Conservation (phyloP, 495 filamentous ascomycete species). For the Halenospora varia region DNA sequence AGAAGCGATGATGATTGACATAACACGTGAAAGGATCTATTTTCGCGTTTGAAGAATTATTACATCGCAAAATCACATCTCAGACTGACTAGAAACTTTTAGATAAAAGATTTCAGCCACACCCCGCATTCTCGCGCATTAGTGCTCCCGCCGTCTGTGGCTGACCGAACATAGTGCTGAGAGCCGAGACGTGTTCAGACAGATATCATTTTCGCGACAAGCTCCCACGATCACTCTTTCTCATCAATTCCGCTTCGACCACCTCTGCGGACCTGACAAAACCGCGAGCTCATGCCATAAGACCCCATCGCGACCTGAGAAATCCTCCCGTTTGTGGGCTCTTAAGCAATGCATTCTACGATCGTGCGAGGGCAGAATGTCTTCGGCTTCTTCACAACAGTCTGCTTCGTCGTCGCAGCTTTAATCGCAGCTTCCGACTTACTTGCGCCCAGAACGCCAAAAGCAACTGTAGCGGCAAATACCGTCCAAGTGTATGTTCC, state of each 20-base stretch:
- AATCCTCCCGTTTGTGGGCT: background rate
- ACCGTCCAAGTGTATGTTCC: slow-evolving; percentile 74
- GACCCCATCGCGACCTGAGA: background rate
- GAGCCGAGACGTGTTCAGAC: slow-evolving; percentile 2
- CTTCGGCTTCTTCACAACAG: slow-evolving; percentile 97
- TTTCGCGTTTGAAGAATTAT: background rate
- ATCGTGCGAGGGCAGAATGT: slow-evolving; percentile 82
- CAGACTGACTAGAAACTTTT: background rate
- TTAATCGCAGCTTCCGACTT: slow-evolving; percentile 77
- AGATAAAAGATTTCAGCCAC: slow-evolving; percentile 1
- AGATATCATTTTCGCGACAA: background rate
- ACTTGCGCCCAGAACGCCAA: slow-evolving; percentile 63
- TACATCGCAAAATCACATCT: background rate
- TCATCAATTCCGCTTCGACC: background rate
- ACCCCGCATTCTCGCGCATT: background rate
- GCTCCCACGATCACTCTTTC: background rate
- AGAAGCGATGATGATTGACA: no score
- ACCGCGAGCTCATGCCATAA: slow-evolving; percentile 1
- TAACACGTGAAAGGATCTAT: background rate
- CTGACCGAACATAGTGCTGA: background rate
- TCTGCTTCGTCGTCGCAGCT: slow-evolving; percentile 74
- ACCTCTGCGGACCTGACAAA: background rate
- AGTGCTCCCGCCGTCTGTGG: background rate
- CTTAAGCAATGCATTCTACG: slow-evolving; percentile 71
- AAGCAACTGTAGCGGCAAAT: slow-evolving; percentile 59